Percentiles rank a stretch among this genome's conserved stretches.
Evolutionary conservation across 1,284 basidiomycete genomes (phyloP).

Genomic region (Cryptococcus hybrid): DNA sequence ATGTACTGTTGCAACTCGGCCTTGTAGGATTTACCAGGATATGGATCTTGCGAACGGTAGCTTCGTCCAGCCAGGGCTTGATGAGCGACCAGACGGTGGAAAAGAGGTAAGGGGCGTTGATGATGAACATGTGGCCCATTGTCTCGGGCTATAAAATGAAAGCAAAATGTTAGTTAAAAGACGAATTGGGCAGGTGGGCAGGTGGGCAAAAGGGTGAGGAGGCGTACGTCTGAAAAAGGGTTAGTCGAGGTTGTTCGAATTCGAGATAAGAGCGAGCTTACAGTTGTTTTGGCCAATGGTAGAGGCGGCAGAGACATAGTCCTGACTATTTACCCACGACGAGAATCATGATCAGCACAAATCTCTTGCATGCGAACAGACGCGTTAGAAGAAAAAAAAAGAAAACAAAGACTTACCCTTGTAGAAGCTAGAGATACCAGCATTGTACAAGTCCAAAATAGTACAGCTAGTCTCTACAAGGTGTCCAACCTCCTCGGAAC

Average conservation of each 20-base stretch:
- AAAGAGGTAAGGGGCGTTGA: conserved; percentile 90
- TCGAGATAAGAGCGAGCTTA: conserved; percentile 20
- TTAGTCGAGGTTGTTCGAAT: neutral
- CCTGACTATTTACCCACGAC: conserved; percentile 58
- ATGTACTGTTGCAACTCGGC: conserved; percentile 75
- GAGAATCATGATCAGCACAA: neutral
- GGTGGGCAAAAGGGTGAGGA: too few species aligned
- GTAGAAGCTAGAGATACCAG: conserved; percentile 80
- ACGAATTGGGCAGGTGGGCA: neutral
- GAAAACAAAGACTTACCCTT: conserved; percentile 50
- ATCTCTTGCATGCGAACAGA: neutral
- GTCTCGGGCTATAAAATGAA: conserved; percentile 65
- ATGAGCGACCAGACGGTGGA: conserved; percentile 83
- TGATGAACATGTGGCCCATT: conserved; percentile 96
- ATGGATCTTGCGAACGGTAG: conserved; percentile 88
- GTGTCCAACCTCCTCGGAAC: conserved; percentile 63
- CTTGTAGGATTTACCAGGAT: conserved; percentile 64
- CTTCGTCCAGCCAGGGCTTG: conserved; percentile 93
- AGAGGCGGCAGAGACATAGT: conserved; percentile 79
- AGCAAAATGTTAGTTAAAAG: neutral
- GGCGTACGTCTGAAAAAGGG: conserved; percentile 14
- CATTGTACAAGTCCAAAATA: conserved; percentile 87
- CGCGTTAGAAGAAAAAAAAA: neutral
- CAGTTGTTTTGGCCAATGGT: conserved; percentile 84
- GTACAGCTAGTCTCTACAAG: conserved; percentile 98